Percentiles rank a stretch among this genome's conserved stretches.
Conservation (phyloP, 1,139 yeast genomes). For the Protomyces inouyei region DNA sequence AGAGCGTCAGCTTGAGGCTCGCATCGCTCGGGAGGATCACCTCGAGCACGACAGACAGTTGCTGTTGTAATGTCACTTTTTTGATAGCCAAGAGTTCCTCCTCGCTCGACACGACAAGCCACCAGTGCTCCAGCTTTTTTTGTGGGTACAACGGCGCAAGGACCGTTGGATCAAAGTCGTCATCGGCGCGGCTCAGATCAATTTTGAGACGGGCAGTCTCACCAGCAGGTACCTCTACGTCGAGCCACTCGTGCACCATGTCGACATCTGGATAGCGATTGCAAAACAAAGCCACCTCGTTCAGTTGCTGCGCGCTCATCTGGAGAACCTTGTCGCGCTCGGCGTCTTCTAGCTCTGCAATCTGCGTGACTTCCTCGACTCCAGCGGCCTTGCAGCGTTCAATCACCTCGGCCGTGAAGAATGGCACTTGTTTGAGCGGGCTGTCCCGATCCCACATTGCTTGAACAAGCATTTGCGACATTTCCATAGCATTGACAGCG, state of each 20-base stretch:
- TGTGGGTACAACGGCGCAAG: conserved; percentile 52
- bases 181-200: conserved; percentile 49
- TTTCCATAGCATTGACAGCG: conserved; percentile 78
- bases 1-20: conserved; percentile 67
- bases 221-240: conserved; percentile 44
- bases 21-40: conserved; percentile 37
- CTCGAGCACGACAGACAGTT: conserved; percentile 46
- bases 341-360: conserved; percentile 74
- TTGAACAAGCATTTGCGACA: conserved; percentile 84
- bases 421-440: conserved; percentile 78
- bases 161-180: conserved; percentile 32
- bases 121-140: conserved; percentile 60
- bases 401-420: conserved; percentile 52
- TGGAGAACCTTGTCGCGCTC: conserved; percentile 62
- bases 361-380: conserved; percentile 72
- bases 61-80: conserved; percentile 51
- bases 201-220: conserved; percentile 51
- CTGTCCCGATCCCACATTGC: conserved; percentile 79
- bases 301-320: conserved; percentile 48
- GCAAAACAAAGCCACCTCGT: conserved; percentile 76
- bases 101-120: conserved; percentile 78
- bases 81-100: conserved; percentile 70
- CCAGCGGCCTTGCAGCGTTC: conserved; percentile 52
- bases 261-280: conserved; percentile 87
- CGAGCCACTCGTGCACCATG: conserved; percentile 50